Conservation (phyloP, 73 alveolate species). For the Paramecium octaurelia region DNA sequence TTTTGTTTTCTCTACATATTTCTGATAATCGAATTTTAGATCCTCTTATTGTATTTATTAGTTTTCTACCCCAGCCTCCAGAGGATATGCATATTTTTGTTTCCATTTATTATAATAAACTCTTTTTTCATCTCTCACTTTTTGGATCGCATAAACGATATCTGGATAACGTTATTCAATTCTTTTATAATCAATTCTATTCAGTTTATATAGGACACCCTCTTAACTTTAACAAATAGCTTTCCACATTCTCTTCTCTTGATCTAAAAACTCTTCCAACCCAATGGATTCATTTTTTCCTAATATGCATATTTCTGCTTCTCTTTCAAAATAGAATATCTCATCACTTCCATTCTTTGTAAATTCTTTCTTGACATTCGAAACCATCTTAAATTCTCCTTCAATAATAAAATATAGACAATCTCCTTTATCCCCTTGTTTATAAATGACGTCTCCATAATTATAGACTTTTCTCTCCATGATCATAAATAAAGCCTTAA, state of each 20-base stretch:
- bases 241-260: constrained; percentile 12
- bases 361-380: background rate
- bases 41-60: background rate
- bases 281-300: constrained; percentile 38
- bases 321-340: background rate
- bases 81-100: background rate
- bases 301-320: background rate
- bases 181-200: constrained; percentile 48
- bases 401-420: constrained; percentile 4
- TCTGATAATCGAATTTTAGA: background rate
- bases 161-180: constrained; percentile 41
- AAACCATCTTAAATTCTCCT: constrained; percentile 40
- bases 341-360: background rate
- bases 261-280: constrained; percentile 25
- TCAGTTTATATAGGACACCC: background rate
- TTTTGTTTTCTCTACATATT: background rate
- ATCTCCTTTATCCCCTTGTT: background rate
- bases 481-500: constrained; percentile 43
- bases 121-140: background rate
- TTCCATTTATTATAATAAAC: constrained; percentile 25
- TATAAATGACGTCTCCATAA: constrained; percentile 18
- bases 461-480: constrained; percentile 43
- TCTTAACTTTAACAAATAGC: constrained; percentile 10
- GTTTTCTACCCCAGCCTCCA: background rate
- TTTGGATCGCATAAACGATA: background rate